A percentile compares a stretch with the other conserved stretches of the same genome.
These are phyloP conservation scores for Aspergillus ochraceus DNA, from an alignment of 2,329 filamentous ascomycete species.

Conservation along the genomic window DNA sequence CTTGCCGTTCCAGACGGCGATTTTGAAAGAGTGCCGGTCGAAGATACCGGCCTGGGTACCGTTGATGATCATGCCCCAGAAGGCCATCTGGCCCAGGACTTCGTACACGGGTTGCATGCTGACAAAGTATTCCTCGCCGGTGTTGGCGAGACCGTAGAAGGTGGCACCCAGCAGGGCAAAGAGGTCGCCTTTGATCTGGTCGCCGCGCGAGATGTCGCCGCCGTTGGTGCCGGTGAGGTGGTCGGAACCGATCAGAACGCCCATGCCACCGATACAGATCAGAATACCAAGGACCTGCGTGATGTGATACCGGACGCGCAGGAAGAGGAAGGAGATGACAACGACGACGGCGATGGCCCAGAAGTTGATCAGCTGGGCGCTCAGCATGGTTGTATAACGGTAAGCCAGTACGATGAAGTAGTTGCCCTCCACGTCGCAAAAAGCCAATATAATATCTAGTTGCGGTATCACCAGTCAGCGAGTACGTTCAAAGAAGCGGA, in stretches of 20 bases:
- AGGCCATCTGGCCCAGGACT: conserved; percentile 84
- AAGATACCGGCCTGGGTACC: conserved; percentile 89
- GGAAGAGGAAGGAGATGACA: conserved; percentile 74
- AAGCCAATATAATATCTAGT: conserved; percentile 76
- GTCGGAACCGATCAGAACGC: conserved; percentile 81
- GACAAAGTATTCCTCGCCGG: conserved; percentile 92
- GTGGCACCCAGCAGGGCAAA: conserved; percentile 88
- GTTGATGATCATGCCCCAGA: conserved; percentile 89
- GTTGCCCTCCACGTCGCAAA: conserved; percentile 94
- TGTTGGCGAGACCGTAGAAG: conserved; percentile 87
- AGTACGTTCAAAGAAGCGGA: not conserved
- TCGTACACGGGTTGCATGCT: conserved; percentile 85
- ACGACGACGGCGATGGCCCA: conserved; percentile 97
- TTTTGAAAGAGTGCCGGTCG: conserved; percentile 71
- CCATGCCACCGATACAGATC: conserved; percentile 87
- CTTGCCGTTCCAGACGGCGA: conserved; percentile 63
- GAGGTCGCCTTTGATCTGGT: conserved; percentile 85
- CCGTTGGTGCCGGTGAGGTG: conserved; percentile 75
- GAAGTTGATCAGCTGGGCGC: conserved; percentile 95
- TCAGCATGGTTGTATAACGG: conserved; percentile 86
- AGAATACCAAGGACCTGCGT: conserved; percentile 85
- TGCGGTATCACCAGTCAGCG: not conserved
- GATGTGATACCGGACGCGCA: conserved; percentile 85
- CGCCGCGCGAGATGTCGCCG: conserved; percentile 55
- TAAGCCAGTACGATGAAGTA: conserved; percentile 98